Conservation (phyloP, 306 rosid species). For the Quercus mongolica region DNA sequence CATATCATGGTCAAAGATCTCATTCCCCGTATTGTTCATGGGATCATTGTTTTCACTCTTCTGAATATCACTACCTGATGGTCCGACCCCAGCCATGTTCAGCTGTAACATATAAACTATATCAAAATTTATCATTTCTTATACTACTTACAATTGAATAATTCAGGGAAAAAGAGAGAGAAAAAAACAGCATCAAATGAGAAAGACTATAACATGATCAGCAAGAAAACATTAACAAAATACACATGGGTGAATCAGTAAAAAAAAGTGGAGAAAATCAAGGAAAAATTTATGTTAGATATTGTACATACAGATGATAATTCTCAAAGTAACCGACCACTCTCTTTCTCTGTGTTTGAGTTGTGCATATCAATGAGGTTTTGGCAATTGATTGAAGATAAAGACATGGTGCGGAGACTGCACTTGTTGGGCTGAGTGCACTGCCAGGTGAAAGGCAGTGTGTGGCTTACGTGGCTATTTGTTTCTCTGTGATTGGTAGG, state of each 20-base stretch:
- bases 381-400: neutral
- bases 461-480: conserved; percentile 9
- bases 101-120: neutral
- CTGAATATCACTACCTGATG: neutral
- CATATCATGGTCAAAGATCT: neutral
- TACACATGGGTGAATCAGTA: neutral
- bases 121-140: neutral
- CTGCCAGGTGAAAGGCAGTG: conserved; percentile 9
- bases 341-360: neutral
- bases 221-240: neutral
- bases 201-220: neutral
- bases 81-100: neutral
- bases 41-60: neutral
- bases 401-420: neutral
- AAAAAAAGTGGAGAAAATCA: neutral
- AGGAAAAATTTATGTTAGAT: neutral
- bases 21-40: neutral
- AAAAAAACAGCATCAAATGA: neutral
- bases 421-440: neutral
- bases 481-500: neutral
- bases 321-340: neutral
- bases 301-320: neutral
- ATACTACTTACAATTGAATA: neutral
- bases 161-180: neutral
- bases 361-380: neutral